A percentile compares a stretch with the other conserved stretches of the same genome.
These are phyloP conservation scores for Termitomyces sp. DNA, from an alignment of 768 basidiomycete species.

Conservation along the genomic window DNA sequence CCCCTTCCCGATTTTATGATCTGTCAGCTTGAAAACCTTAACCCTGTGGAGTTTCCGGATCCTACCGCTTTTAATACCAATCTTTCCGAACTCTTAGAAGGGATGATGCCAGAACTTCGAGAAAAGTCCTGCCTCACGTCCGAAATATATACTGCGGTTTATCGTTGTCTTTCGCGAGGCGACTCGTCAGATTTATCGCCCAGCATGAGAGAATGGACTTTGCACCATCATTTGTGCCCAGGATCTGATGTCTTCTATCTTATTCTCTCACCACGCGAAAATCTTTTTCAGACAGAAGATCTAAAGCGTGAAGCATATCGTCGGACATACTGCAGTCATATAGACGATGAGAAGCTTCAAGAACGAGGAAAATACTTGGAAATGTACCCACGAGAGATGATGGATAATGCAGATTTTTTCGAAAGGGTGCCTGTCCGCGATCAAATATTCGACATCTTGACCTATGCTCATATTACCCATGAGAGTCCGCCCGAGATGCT, in stretches of 20 bases:
- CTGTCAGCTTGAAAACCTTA: constrained; percentile 50
- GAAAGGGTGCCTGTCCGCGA: constrained; percentile 62
- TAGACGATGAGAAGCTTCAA: constrained; percentile 23
- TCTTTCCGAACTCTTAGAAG: constrained; percentile 45
- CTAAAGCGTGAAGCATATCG: constrained; percentile 39
- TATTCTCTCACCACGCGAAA: constrained; percentile 58
- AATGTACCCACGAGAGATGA: background rate
- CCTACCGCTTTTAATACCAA: constrained; percentile 50
- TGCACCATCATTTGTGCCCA: constrained; percentile 57
- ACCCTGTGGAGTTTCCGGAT: constrained; percentile 58
- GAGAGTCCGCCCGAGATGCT: constrained; percentile 52
- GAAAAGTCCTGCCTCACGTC: constrained; percentile 59
- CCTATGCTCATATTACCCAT: constrained; percentile 63
- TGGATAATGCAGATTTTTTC: constrained; percentile 37
- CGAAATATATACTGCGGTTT: constrained; percentile 52
- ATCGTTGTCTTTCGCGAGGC: constrained; percentile 44
- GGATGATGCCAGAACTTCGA: constrained; percentile 50
- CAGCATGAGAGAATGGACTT: constrained; percentile 46
- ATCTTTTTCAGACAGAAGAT: constrained; percentile 48
- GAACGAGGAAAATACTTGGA: constrained; percentile 1
- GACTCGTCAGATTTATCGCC: constrained; percentile 33
- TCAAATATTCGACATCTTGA: constrained; percentile 68
- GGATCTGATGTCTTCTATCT: constrained; percentile 59
- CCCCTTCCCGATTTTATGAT: constrained; percentile 57
- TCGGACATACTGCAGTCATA: constrained; percentile 42